A percentile compares a stretch with the other conserved stretches of the same genome.
Evolutionary conservation across 495 filamentous ascomycete species (phyloP).

Genomic region (Podospora bellae-mahoneyi): DNA sequence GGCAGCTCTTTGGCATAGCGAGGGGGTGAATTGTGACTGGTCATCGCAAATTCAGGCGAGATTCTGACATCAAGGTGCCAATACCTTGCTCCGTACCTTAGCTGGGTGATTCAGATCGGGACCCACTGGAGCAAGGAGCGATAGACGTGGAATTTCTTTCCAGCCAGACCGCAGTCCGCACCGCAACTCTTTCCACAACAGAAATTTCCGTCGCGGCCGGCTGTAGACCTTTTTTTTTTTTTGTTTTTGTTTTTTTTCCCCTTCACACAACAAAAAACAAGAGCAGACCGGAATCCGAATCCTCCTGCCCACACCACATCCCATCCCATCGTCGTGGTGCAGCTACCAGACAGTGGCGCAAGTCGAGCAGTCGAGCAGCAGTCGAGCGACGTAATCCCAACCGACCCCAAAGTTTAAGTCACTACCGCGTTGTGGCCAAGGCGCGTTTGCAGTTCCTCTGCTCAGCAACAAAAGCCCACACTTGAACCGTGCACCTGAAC

Average conservation of each 20-base stretch:
- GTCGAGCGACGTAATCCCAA: background rate
- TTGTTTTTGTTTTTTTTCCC: too few relatives aligned
- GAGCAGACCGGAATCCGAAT: too few relatives aligned
- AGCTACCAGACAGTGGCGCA: too few relatives aligned
- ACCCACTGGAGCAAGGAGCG: constrained; percentile 3
- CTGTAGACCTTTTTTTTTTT: background rate
- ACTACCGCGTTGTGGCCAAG: constrained; percentile 10
- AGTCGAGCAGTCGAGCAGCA: too few relatives aligned
- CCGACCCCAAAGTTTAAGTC: background rate
- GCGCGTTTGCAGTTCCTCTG: constrained; percentile 7
- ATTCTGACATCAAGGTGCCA: constrained; percentile 3
- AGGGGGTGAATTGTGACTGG: background rate
- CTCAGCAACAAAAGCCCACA: constrained; percentile 11
- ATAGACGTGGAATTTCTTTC: constrained; percentile 7
- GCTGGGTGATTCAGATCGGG: constrained; percentile 4
- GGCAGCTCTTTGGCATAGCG: background rate
- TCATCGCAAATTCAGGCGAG: background rate
- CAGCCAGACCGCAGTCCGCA: background rate
- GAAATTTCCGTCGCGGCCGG: background rate
- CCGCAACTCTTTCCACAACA: background rate
- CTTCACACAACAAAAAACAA: background rate
- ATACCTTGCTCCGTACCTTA: background rate
- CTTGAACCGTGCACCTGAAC: constrained; percentile 12
- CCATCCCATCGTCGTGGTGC: background rate
- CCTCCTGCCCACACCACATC: too few relatives aligned